phyloP scores from a whole-genome alignment of 2,329 filamentous ascomycete genomes.

The Thelonectria olida region DNA sequence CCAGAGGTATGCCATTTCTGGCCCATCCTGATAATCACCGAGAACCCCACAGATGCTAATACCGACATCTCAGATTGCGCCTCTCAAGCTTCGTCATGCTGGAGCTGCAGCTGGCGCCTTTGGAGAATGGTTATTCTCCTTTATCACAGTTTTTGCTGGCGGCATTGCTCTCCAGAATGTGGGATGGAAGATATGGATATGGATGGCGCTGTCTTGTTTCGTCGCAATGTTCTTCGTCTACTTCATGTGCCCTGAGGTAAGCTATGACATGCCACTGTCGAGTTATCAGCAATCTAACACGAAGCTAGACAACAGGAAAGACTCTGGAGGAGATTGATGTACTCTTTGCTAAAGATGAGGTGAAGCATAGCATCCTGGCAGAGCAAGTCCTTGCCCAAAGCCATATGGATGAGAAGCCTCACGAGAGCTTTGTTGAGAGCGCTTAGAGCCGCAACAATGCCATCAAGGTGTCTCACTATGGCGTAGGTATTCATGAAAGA shows the following conservation, averaged over 20 bases:
- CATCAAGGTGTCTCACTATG: no score
- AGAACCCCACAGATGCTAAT: no score
- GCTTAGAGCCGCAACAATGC: no score
- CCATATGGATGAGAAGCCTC: background rate
- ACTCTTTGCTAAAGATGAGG: background rate
- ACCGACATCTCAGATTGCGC: constrained; percentile 5
- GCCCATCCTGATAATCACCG: no score
- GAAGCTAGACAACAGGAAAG: constrained; percentile 3
- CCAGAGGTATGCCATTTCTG: background rate
- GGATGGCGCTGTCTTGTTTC: constrained; percentile 25
- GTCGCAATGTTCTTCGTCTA: constrained; percentile 6
- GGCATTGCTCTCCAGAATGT: constrained; percentile 26
- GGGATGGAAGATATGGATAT: constrained; percentile 27
- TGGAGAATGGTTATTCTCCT: constrained; percentile 26
- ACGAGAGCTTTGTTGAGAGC: no score
- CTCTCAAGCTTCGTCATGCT: constrained; percentile 22
- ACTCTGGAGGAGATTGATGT: constrained; percentile 2
- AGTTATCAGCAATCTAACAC: no score
- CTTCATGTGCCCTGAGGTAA: constrained; percentile 8
- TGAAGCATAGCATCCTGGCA: background rate
- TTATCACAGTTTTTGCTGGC: constrained; percentile 26
- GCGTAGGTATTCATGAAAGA: no score
- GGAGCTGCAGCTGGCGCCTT: constrained; percentile 25
- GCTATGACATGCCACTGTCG: background rate
- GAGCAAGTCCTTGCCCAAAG: background rate